phyloP scores from a whole-genome alignment of 805 yeast genomes.

The Jamesozyma rosinii region DNA sequence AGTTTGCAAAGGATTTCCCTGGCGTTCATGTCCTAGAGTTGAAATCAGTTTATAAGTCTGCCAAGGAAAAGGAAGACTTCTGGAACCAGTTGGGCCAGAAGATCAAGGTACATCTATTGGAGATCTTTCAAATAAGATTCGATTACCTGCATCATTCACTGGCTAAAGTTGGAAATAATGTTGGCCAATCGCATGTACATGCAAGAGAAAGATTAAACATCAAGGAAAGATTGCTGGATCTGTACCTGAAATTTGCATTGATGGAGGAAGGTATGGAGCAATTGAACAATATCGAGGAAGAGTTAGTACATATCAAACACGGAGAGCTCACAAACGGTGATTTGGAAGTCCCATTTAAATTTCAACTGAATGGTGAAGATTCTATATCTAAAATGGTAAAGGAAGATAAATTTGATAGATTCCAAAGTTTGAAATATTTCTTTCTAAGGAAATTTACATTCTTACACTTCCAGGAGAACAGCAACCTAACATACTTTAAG shows the following conservation, averaged over 20 bases:
- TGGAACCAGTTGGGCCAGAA: conserved; percentile 23
- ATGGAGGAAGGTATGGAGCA: conserved; percentile 21
- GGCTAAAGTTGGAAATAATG: not conserved
- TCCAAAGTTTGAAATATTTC: conserved; percentile 16
- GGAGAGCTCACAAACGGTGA: conserved; percentile 12
- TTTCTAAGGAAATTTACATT: conserved; percentile 19
- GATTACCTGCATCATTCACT: conserved; percentile 8
- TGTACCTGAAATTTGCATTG: conserved; percentile 22
- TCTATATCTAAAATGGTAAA: conserved; percentile 11
- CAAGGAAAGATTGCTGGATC: conserved; percentile 21
- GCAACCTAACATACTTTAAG: conserved; percentile 5
- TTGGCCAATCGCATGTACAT: not conserved
- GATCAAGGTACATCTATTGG: conserved; percentile 17
- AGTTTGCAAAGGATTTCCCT: conserved; percentile 29
- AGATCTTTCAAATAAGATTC: conserved; percentile 23
- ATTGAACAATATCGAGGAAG: conserved; percentile 10
- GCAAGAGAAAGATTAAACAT: conserved; percentile 10
- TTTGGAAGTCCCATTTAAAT: conserved; percentile 17
- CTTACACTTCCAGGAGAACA: conserved; percentile 6
- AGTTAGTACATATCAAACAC: conserved; percentile 6
- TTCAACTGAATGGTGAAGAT: conserved; percentile 2
- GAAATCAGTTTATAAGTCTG: conserved; percentile 29
- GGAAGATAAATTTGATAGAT: conserved; percentile 14
- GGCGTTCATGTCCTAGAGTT: conserved; percentile 22
- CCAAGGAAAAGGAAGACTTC: conserved; percentile 22